Conservation (phyloP, 2,329 filamentous ascomycete genomes). For the Tolypocladium amazonense region DNA sequence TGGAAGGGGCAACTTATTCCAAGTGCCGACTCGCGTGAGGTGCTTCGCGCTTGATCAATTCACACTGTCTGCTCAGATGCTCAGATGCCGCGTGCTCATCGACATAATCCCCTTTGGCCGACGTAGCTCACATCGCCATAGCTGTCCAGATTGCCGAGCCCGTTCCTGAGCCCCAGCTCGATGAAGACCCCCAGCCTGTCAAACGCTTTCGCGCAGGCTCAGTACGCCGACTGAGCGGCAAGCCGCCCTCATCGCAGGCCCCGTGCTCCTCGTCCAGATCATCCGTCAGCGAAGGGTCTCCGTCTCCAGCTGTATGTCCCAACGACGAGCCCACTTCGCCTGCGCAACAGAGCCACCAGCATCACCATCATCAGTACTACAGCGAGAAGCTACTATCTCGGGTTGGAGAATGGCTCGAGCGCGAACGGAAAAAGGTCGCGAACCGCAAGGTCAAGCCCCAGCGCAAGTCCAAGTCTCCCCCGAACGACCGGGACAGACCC, state of each 20-base stretch:
- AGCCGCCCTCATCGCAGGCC: conserved; percentile 13
- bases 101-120: neutral
- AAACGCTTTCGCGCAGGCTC: conserved; percentile 22
- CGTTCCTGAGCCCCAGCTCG: conserved; percentile 18
- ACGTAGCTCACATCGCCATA: conserved; percentile 14
- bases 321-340: conserved; percentile 16
- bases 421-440: conserved; percentile 56
- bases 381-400: conserved; percentile 57
- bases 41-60: neutral
- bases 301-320: conserved; percentile 15
- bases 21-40: neutral
- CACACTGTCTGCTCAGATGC: neutral
- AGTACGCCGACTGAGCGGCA: conserved; percentile 23
- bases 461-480: conserved; percentile 23
- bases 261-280: conserved; percentile 30
- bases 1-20: neutral
- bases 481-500: conserved; percentile 15
- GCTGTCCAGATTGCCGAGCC: conserved; percentile 51
- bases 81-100: neutral
- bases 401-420: conserved; percentile 73
- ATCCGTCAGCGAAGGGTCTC: conserved; percentile 27
- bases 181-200: conserved; percentile 18
- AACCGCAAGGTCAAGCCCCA: conserved; percentile 8
- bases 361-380: conserved; percentile 25
- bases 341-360: conserved; percentile 14